Evolutionary conservation across 805 yeast species (phyloP).

Genomic region (Metschnikowia lochheadii): DNA sequence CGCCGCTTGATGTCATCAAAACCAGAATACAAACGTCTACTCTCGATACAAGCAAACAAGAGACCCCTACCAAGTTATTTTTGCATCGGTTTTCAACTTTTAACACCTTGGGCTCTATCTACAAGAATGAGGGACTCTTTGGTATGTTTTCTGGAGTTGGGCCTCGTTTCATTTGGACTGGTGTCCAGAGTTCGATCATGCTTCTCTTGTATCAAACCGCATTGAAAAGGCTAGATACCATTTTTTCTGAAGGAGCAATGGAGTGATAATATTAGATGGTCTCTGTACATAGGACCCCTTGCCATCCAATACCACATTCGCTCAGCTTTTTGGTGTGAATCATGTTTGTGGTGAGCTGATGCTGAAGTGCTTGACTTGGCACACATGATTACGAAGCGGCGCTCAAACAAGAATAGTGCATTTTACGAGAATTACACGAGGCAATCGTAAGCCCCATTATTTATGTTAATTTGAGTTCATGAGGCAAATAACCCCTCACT

Average conservation of each 20-base stretch:
- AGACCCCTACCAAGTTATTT: slow-evolving; percentile 3
- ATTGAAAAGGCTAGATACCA: slow-evolving; percentile 48
- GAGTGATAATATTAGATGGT: neutral
- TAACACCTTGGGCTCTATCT: slow-evolving; percentile 41
- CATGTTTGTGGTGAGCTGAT: neutral
- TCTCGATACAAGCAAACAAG: slow-evolving; percentile 9
- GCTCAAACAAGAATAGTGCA: neutral
- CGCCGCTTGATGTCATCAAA: slow-evolving; percentile 89
- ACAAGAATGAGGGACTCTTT: slow-evolving; percentile 65
- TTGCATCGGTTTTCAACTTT: slow-evolving; percentile 24
- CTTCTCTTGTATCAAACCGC: slow-evolving; percentile 79
- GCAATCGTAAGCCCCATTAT: neutral
- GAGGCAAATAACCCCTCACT: neutral
- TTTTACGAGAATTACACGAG: neutral
- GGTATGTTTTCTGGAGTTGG: slow-evolving; percentile 95
- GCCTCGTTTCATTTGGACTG: slow-evolving; percentile 95
- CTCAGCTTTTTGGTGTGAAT: neutral
- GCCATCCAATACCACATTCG: neutral
- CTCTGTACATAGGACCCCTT: slow-evolving; percentile 3
- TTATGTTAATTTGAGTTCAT: neutral
- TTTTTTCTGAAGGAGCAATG: slow-evolving; percentile 8
- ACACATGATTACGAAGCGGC: no score
- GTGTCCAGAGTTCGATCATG: slow-evolving; percentile 93
- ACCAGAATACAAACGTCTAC: slow-evolving; percentile 90
- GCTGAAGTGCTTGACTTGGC: neutral